phyloP scores from a whole-genome alignment of 805 yeast genomes.

The Ogataea paradorogensis region DNA sequence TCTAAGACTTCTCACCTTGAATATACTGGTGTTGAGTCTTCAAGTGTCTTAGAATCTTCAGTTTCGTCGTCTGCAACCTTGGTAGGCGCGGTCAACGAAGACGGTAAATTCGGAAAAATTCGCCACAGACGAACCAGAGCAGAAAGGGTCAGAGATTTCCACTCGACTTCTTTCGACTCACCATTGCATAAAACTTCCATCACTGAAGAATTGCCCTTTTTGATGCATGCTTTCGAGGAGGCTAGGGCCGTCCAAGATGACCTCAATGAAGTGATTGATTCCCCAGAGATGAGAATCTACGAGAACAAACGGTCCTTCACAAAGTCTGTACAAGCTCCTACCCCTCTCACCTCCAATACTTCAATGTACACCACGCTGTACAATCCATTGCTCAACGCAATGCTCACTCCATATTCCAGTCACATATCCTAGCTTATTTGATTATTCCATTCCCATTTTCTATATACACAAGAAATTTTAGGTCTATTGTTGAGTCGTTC shows the following conservation, averaged over 20 bases:
- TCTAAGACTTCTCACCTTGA: slow-evolving; percentile 6
- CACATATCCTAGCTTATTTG: background rate
- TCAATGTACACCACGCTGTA: slow-evolving; percentile 2
- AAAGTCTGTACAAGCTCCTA: background rate
- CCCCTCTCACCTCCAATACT: background rate
- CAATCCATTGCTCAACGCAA: slow-evolving; percentile 5
- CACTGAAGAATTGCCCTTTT: slow-evolving; percentile 60
- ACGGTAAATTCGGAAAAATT: background rate
- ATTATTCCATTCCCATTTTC: slow-evolving; percentile 2
- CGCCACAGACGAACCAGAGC: slow-evolving; percentile 1
- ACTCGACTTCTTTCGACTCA: slow-evolving; percentile 16
- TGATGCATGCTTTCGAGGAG: slow-evolving; percentile 64
- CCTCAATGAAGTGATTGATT: slow-evolving; percentile 20
- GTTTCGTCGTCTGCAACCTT: background rate
- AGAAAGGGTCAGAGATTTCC: background rate
- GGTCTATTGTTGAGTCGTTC: slow-evolving; percentile 8
- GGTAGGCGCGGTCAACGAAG: background rate
- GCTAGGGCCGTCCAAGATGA: slow-evolving; percentile 60
- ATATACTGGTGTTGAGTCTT: slow-evolving; percentile 11
- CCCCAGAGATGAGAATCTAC: slow-evolving; percentile 8
- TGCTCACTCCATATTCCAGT: slow-evolving; percentile 6
- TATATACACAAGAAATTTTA: slow-evolving; percentile 2
- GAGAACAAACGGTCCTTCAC: slow-evolving; percentile 1
- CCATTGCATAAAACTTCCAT: slow-evolving; percentile 49
- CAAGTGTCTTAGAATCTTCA: slow-evolving; percentile 1